Conservation (phyloP, 331 rosid genomes). For the Quercus tomentella region DNA sequence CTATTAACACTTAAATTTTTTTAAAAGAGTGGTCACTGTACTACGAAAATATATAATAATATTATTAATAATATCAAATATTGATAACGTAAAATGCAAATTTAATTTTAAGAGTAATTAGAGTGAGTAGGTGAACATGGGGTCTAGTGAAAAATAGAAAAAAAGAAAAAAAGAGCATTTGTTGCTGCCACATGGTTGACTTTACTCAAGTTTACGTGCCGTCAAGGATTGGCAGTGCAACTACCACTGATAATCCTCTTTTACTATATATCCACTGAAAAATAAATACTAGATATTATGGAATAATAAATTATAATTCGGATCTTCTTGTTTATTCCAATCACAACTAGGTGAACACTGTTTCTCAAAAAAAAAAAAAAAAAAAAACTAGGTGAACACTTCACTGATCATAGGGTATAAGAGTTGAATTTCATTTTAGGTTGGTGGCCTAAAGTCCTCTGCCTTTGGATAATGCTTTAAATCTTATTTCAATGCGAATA, state of each 20-base stretch:
- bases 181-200: constrained; percentile 40
- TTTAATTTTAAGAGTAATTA: neutral
- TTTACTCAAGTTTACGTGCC: constrained; percentile 49
- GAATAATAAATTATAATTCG: no score
- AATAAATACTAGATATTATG: no score
- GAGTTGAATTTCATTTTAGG: neutral
- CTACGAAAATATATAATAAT: no score
- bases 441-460: neutral
- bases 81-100: neutral
- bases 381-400: neutral
- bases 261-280: neutral
- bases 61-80: no score
- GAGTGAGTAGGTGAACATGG: constrained; percentile 13
- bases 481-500: no score
- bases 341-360: neutral
- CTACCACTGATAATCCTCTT: constrained; percentile 16
- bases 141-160: neutral
- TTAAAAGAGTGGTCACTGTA: no score
- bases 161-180: neutral
- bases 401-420: neutral
- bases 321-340: neutral
- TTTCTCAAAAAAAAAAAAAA: no score
- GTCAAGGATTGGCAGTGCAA: constrained; percentile 47
- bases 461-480: neutral
- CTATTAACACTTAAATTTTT: no score